A percentile compares a stretch with the other conserved stretches of the same genome.
These are phyloP conservation scores for Melanomma pulvis-pyrius DNA, from an alignment of 495 filamentous ascomycete species.

Conservation along the genomic window DNA sequence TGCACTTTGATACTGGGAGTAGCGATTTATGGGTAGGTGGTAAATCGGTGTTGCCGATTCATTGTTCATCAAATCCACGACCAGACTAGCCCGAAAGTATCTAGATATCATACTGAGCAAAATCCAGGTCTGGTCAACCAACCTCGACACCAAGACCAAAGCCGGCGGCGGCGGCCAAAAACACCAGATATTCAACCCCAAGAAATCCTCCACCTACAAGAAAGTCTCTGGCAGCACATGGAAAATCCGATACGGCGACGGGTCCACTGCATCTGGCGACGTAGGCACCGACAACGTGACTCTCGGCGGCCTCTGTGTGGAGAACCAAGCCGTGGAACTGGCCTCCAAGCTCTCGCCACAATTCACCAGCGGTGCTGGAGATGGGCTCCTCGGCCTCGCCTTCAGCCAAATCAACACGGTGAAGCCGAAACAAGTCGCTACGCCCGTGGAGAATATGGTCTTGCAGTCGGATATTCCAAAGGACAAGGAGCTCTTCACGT, in stretches of 20 bases:
- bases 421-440: constrained; percentile 61
- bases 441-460: constrained; percentile 79
- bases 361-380: constrained; percentile 63
- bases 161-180: constrained; percentile 37
- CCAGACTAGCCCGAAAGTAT: too few relatives aligned
- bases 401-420: constrained; percentile 74
- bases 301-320: constrained; percentile 69
- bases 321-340: constrained; percentile 70
- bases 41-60: neutral
- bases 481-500: constrained; percentile 70
- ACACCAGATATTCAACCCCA: constrained; percentile 60
- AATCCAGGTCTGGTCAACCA: constrained; percentile 56
- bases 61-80: too few relatives aligned
- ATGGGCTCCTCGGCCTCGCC: constrained; percentile 75
- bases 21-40: constrained; percentile 71
- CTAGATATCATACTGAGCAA: neutral
- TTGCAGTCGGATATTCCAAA: constrained; percentile 65
- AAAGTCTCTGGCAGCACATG: constrained; percentile 55
- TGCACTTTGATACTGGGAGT: constrained; percentile 80
- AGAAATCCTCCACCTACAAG: constrained; percentile 66
- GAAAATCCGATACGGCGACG: constrained; percentile 76
- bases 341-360: constrained; percentile 65
- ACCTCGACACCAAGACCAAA: constrained; percentile 51
- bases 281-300: constrained; percentile 71
- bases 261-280: constrained; percentile 67